Percentiles rank a stretch among this genome's conserved stretches.
phyloP scores from a whole-genome alignment of 2,329 filamentous ascomycete genomes.

The Pestalotiopsis sp. region DNA sequence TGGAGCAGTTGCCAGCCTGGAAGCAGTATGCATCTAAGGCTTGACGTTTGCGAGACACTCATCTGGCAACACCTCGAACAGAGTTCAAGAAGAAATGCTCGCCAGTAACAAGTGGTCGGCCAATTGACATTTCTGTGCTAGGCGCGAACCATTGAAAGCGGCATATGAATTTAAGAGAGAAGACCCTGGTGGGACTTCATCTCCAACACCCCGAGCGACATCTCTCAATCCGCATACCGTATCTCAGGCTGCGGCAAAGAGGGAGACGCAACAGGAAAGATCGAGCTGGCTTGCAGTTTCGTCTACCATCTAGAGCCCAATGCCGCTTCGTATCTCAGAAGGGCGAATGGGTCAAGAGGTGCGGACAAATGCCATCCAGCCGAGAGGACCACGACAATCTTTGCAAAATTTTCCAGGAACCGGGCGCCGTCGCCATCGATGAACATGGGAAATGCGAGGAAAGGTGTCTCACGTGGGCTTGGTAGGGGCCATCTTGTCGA shows the following conservation, averaged over 20 bases:
- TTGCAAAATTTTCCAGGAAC: constrained; percentile 56
- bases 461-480: constrained; percentile 47
- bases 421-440: constrained; percentile 39
- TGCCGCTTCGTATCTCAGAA: constrained; percentile 28
- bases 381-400: constrained; percentile 85
- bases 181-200: constrained; percentile 62
- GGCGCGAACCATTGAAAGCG: constrained; percentile 42
- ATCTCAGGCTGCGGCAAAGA: constrained; percentile 50
- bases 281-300: constrained; percentile 72
- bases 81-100: constrained; percentile 48
- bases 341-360: constrained; percentile 36
- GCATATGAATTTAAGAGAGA: constrained; percentile 79
- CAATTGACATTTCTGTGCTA: constrained; percentile 29
- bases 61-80: constrained; percentile 76
- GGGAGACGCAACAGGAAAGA: constrained; percentile 67
- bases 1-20: constrained; percentile 22
- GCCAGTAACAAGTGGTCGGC: constrained; percentile 36
- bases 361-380: constrained; percentile 54
- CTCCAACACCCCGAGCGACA: constrained; percentile 75
- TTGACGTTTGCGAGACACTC: constrained; percentile 48
- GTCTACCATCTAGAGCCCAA: constrained; percentile 23
- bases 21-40: constrained; percentile 3
- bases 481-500: constrained; percentile 39
- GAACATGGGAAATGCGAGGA: constrained; percentile 52
- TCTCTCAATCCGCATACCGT: constrained; percentile 60